These are phyloP conservation scores for Ogataea trehalophila DNA, from an alignment of 805 yeast species.

Conservation along the genomic window DNA sequence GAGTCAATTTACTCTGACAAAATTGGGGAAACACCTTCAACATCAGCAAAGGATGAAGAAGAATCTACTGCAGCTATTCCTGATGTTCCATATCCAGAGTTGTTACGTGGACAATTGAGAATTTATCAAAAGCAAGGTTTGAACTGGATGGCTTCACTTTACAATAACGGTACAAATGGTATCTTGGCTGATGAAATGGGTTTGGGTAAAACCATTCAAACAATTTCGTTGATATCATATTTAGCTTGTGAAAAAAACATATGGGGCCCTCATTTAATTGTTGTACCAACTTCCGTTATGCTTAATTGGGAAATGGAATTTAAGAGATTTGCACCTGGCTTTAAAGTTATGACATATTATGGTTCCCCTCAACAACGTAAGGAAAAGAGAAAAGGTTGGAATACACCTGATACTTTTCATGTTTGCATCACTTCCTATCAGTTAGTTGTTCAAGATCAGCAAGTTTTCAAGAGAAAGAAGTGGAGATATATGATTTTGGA, in stretches of 20 bases:
- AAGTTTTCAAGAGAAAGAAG: conserved; percentile 81
- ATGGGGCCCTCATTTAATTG: conserved; percentile 98
- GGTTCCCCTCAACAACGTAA: conserved; percentile 97
- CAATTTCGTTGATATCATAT: conserved; percentile 79
- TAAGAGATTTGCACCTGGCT: conserved; percentile 96
- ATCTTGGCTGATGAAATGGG: conserved; percentile 99
- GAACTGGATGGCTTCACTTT: conserved; percentile 93
- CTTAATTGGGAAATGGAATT: conserved; percentile 99
- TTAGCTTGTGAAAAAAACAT: conserved; percentile 88
- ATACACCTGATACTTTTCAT: conserved; percentile 91
- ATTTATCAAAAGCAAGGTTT: conserved; percentile 94
- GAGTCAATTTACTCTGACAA: conserved; percentile 31
- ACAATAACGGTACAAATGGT: conserved; percentile 91
- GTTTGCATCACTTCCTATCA: conserved; percentile 97
- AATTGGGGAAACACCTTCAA: conserved; percentile 30
- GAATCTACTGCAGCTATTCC: conserved; percentile 35
- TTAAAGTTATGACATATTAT: conserved; percentile 90
- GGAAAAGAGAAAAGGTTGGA: conserved; percentile 96
- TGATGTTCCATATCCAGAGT: conserved; percentile 74
- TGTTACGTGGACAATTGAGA: conserved; percentile 77
- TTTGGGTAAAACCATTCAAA: conserved; percentile 93
- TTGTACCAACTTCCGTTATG: conserved; percentile 97
- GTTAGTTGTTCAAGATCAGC: conserved; percentile 95
- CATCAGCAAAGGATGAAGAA: conserved; percentile 32
- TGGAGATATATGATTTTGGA: conserved; percentile 98